Conservation (phyloP, 805 yeast species). For the Metschnikowia bowlesiae region DNA sequence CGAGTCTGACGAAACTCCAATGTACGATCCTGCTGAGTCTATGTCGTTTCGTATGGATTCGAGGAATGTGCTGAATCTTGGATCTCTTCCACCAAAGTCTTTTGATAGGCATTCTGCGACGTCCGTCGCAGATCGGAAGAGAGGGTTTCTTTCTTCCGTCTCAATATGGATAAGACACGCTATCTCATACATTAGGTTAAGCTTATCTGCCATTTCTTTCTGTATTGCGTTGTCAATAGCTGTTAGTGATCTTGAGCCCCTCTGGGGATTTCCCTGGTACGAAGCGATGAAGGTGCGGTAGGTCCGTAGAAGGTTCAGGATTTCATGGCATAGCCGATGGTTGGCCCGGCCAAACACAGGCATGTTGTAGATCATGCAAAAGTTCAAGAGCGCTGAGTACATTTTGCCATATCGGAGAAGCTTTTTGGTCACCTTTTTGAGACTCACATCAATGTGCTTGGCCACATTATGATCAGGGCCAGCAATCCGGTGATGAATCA, state of each 20-base stretch:
- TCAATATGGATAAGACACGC: constrained; percentile 48
- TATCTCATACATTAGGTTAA: constrained; percentile 58
- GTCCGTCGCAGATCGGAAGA: constrained; percentile 11
- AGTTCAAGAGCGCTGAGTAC: constrained; percentile 54
- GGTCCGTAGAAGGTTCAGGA: constrained; percentile 27
- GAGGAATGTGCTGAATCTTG: constrained; percentile 30
- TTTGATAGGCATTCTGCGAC: constrained; percentile 11
- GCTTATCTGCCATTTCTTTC: constrained; percentile 23
- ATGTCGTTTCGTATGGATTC: constrained; percentile 39
- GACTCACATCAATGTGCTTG: constrained; percentile 65
- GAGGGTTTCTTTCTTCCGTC: constrained; percentile 33
- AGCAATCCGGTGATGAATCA: constrained; percentile 36
- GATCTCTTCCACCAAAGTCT: constrained; percentile 11
- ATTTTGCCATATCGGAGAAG: constrained; percentile 60
- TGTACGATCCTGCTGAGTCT: constrained; percentile 39
- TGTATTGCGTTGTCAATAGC: constrained; percentile 43
- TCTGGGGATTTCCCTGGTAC: constrained; percentile 53
- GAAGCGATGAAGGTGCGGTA: constrained; percentile 31
- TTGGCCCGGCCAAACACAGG: constrained; percentile 62
- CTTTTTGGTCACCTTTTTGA: constrained; percentile 63
- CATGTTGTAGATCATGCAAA: constrained; percentile 55
- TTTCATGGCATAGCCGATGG: constrained; percentile 65
- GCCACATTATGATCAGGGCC: constrained; percentile 79
- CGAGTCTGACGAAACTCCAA: constrained; percentile 48
- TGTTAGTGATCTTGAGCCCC: constrained; percentile 54